Evolutionary conservation across 495 filamentous ascomycete genomes (phyloP).

Genomic region (Podospora fimiseda): DNA sequence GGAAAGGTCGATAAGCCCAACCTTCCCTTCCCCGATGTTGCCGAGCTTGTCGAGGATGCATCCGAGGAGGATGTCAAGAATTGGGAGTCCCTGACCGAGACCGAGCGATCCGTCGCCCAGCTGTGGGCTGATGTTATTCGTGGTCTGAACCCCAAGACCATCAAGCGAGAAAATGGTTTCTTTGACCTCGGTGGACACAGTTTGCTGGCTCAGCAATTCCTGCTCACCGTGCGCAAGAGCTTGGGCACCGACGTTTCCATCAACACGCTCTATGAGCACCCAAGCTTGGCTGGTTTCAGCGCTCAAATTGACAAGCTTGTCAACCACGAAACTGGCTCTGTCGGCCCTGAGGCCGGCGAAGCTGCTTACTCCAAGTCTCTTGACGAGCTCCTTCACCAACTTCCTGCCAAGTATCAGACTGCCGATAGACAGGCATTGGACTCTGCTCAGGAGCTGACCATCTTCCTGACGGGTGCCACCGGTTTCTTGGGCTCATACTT

Average conservation of each 20-base stretch:
- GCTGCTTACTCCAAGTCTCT: slow-evolving; percentile 60
- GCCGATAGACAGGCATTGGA: slow-evolving; percentile 26
- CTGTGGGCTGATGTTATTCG: slow-evolving; percentile 44
- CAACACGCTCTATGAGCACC: slow-evolving; percentile 67
- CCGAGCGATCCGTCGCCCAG: slow-evolving; percentile 31
- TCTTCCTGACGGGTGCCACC: slow-evolving; percentile 86
- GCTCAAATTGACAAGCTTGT: slow-evolving; percentile 63
- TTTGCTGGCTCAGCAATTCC: slow-evolving; percentile 80
- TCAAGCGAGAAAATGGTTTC: slow-evolving; percentile 65
- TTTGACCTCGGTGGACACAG: slow-evolving; percentile 87
- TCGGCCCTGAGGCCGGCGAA: slow-evolving; percentile 51
- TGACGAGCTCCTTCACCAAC: slow-evolving; percentile 32
- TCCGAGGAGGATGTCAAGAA: slow-evolving; percentile 63
- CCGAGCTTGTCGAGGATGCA: slow-evolving; percentile 39
- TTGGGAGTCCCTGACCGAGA: slow-evolving; percentile 54
- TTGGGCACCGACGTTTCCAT: slow-evolving; percentile 64
- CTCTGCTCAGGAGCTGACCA: slow-evolving; percentile 41
- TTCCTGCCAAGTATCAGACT: slow-evolving; percentile 33
- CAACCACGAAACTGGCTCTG: slow-evolving; percentile 25
- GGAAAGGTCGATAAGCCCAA: slow-evolving; percentile 90
- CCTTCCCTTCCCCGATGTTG: slow-evolving; percentile 82
- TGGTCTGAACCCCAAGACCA: slow-evolving; percentile 51
- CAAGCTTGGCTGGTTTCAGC: slow-evolving; percentile 67
- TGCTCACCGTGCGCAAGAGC: slow-evolving; percentile 59
- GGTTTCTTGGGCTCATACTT: slow-evolving; percentile 87